Base-by-base conservation (phyloP, 108 stramenopile species). In the Nitzschia sp. region DNA sequence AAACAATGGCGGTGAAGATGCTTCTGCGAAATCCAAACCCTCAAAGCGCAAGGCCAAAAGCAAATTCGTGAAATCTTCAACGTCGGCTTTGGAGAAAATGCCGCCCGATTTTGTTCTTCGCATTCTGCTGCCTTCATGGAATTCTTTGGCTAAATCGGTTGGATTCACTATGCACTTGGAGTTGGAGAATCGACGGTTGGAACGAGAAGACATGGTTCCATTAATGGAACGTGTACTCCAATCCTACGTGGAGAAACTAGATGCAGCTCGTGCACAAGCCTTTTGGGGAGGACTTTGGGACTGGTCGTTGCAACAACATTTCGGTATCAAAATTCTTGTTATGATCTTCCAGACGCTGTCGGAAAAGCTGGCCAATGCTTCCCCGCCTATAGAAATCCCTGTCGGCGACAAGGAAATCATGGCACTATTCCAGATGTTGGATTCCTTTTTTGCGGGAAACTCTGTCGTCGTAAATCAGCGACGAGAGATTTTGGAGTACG, bases 101-200 rank as follows among this genome's bases (percentile, higher is more conserved):
- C 35, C 27, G 2, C 48, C 36, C 27, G 67, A 59, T 27, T 90
- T 91, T 64, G 66, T 94, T 17, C 53, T 87, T 2, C 64, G 81
- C 36, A 76, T 81, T 60, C 51, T 91, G 8, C 72, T 94, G 35
- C 82, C 79, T 3, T 84, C 93, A 13, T 91, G 74, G 59, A 88
- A 94, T 68, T 80, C 85, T 6, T 70, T 91, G 23, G 74, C 75
- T n/a, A 77, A 54, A 30, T 55, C 66, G 15, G 85, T 93, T 18
- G 92, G 92, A 13, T 82, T 67, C 0, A 88, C 75, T 15, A 79
- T 91, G 59, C 76, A 88, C 49, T 53, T 85, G 17, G 85, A 85
- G 17, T 71, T 51, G 21, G 32, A 68, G 30, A 60, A 46, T 38
- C 46, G 47, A 28, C 61, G 58, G 47, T 29, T 66, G 4, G 47